Evolutionary conservation across 768 basidiomycete genomes (phyloP).

Genomic region (Rhizopogon vulgaris): DNA sequence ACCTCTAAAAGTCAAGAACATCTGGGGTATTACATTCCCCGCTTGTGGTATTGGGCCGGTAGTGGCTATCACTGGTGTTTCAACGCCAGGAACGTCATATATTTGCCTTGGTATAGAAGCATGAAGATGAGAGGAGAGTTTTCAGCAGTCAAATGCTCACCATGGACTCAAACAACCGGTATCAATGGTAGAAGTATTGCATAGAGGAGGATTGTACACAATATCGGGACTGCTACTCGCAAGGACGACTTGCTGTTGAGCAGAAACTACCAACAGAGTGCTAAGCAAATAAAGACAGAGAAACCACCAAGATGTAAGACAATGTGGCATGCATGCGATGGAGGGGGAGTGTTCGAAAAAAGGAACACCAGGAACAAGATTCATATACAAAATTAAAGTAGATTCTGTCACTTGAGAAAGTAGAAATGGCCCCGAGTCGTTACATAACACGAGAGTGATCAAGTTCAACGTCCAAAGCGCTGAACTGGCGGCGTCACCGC

Average conservation of each 20-base stretch:
- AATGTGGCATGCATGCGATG: conserved; percentile 17
- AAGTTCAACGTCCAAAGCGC: no score
- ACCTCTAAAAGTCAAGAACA: conserved; percentile 56
- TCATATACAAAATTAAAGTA: not conserved
- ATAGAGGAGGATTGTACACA: conserved; percentile 22
- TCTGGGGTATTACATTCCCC: conserved; percentile 44
- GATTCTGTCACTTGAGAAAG: no score
- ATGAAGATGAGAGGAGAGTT: not conserved
- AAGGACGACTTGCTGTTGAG: conserved; percentile 18
- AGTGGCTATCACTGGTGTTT: conserved; percentile 25
- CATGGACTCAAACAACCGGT: conserved; percentile 21
- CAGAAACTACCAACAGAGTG: conserved; percentile 4
- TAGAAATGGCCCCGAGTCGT: no score
- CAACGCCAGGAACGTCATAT: conserved; percentile 8
- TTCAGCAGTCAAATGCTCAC: not conserved
- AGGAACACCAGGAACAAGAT: not conserved
- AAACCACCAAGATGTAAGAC: conserved; percentile 9
- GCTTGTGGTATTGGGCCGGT: conserved; percentile 36
- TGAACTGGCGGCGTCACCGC: no score
- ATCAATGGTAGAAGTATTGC: conserved; percentile 6
- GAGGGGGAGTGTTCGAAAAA: not conserved
- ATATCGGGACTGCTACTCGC: conserved; percentile 18
- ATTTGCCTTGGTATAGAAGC: conserved; percentile 14
- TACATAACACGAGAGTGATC: no score
- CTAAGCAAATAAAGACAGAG: conserved; percentile 8